Evolutionary conservation across 192 early-diverging fungal genomes (phyloP).

Genomic region (Mycoemilia scoparia): DNA sequence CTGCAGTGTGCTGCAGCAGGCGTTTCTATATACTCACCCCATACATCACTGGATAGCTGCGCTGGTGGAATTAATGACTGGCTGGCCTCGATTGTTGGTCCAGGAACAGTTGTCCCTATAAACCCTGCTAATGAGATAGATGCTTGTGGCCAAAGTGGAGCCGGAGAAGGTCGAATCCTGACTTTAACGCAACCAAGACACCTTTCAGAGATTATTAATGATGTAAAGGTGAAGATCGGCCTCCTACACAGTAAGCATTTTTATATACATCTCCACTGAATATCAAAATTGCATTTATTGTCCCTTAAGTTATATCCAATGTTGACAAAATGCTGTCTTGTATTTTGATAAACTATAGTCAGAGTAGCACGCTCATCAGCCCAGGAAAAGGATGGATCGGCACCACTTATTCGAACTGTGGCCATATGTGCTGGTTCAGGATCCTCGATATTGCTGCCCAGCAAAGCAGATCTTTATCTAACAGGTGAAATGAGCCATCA

Average conservation of each 20-base stretch:
- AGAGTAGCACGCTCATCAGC: constrained; percentile 47
- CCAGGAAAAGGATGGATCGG: constrained; percentile 15
- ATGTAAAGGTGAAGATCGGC: constrained; percentile 29
- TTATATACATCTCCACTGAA: too few species aligned
- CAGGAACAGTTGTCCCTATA: constrained; percentile 16
- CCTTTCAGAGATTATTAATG: constrained; percentile 6
- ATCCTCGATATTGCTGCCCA: constrained; percentile 34
- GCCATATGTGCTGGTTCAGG: constrained; percentile 92
- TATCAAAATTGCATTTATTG: constrained; percentile 6
- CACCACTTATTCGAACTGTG: constrained; percentile 41
- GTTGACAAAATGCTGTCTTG: background rate
- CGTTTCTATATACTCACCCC: constrained; percentile 76
- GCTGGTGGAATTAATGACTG: constrained; percentile 76
- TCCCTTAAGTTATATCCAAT: background rate
- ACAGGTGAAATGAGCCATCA: constrained; percentile 96
- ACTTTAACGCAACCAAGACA: constrained; percentile 9
- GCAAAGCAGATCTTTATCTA: constrained; percentile 58
- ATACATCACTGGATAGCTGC: constrained; percentile 74
- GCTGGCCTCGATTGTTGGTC: constrained; percentile 43
- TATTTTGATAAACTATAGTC: background rate
- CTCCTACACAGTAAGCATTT: constrained; percentile 44
- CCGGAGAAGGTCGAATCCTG: constrained; percentile 12
- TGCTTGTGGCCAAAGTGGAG: constrained; percentile 18
- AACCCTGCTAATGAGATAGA: constrained; percentile 8
- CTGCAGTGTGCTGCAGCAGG: constrained; percentile 67